Evolutionary conservation across 2,329 filamentous ascomycete species (phyloP).

Genomic region (Alternaria sp.): DNA sequence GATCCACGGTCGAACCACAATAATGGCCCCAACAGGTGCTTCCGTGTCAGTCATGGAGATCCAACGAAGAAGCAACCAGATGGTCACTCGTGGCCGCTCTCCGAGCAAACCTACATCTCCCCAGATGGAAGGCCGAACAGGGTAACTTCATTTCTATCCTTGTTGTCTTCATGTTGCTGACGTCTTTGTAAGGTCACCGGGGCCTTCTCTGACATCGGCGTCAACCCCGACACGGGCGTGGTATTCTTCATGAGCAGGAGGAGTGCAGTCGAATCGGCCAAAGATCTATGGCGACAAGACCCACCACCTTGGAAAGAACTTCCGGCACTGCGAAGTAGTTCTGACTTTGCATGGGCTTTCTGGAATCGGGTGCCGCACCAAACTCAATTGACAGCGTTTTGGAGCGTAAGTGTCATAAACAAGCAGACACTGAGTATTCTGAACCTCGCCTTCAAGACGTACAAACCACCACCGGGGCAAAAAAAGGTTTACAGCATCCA

Average conservation of each 20-base stretch:
- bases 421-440: background rate
- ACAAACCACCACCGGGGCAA: background rate
- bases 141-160: background rate
- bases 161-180: background rate
- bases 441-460: background rate
- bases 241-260: constrained; percentile 11
- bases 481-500: background rate
- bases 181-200: background rate
- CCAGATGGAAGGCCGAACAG: background rate
- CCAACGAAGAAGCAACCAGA: background rate
- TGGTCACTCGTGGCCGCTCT: background rate
- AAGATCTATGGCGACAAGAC: background rate
- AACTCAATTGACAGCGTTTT: constrained; percentile 1
- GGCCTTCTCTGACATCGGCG: constrained; percentile 8
- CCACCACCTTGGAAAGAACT: background rate
- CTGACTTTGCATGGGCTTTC: constrained; percentile 14
- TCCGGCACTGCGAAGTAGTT: constrained; percentile 2
- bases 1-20: background rate
- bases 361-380: constrained; percentile 11
- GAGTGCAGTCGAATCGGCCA: background rate
- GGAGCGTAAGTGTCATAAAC: background rate
- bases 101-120: constrained; percentile 1
- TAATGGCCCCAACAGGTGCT: constrained; percentile 2
- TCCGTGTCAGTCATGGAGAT: constrained; percentile 2
- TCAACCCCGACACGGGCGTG: constrained; percentile 8